These are phyloP conservation scores for Mrakia blollopis DNA, from an alignment of 768 basidiomycete species.

Conservation along the genomic window DNA sequence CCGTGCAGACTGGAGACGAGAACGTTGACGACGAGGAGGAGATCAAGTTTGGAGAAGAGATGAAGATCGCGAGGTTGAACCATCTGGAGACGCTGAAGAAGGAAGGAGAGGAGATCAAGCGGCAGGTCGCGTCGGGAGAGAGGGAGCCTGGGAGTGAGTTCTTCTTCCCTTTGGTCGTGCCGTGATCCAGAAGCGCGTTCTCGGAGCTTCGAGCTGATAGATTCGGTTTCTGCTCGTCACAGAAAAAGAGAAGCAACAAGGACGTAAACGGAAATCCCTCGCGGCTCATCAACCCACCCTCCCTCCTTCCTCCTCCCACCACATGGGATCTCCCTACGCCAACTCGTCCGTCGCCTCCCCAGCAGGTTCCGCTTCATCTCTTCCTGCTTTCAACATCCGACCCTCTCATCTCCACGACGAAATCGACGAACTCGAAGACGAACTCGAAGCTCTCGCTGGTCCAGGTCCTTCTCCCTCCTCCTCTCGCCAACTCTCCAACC, in stretches of 20 bases:
- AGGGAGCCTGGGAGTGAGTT: neutral
- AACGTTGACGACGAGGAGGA: constrained; percentile 47
- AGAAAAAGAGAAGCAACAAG: neutral
- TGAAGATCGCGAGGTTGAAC: constrained; percentile 16
- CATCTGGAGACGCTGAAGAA: neutral
- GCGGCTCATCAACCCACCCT: neutral
- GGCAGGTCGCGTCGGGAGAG: constrained; percentile 11
- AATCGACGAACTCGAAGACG: constrained; percentile 14
- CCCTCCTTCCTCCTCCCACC: neutral
- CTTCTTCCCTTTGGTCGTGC: neutral
- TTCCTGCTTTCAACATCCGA: neutral
- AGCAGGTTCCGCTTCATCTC: neutral
- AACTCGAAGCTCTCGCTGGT: constrained; percentile 8
- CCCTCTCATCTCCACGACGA: neutral
- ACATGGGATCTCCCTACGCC: neutral
- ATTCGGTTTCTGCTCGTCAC: neutral
- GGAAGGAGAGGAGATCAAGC: neutral
- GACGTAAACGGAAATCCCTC: constrained; percentile 8
- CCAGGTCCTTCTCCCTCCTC: neutral
- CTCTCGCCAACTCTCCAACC: neutral
- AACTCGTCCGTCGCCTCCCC: neutral
- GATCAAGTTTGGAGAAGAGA: constrained; percentile 15
- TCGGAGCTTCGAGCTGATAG: neutral
- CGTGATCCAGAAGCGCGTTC: neutral
- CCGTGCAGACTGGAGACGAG: constrained; percentile 62